Evolutionary conservation across 176 grass and related monocot species (phyloP), one percentile per base, ranked within the genome.

Genomic region (Triticum turgidum): DNA sequence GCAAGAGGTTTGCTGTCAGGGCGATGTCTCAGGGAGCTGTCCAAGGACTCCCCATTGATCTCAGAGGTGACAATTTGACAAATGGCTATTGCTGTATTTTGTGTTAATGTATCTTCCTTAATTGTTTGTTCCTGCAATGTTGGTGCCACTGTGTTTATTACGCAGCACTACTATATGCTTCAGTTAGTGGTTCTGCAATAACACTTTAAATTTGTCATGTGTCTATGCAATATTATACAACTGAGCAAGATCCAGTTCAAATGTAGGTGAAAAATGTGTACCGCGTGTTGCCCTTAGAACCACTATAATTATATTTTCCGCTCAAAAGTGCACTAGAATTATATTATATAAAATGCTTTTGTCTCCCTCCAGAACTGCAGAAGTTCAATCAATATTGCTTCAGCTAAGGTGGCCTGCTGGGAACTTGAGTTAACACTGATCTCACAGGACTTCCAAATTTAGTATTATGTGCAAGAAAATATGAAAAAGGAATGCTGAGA

Each of bases 41-140:
- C 39, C 89, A 62, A 27, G 95, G 92, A 21, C 92, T 98, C 61
- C 91, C 95, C 45, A 95, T 98, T 81, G 92, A 98, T 86, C 91
- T 98, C 54, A 90, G 80, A 89, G 95, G 95, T 68, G 0, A 22
- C 44, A n/a, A 12, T 24, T 22, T 39, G 2, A 21, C 9, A 8
- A 1, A 69, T 88, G 34, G 65, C 5, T 83, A 21, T 38, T 66
- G 20, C 9, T 64, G 42, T 56, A 54, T 8, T 45, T 9, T 12
- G 44, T 22, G 17, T 18, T 42, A 5, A 29, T 27, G 24, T 32
- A 3, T 34, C 10, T 61, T 11, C 27, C 10, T 61, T 11, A 58
- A 79, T 61, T 64, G 17, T 30, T 44, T 65, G 27, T 25, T 45
- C 33, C 15, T 75, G 22, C 24, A 7, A 49, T 75, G 51, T 75